phyloP scores from a whole-genome alignment of 257 asterid species.

The Nemophila menziesii region DNA sequence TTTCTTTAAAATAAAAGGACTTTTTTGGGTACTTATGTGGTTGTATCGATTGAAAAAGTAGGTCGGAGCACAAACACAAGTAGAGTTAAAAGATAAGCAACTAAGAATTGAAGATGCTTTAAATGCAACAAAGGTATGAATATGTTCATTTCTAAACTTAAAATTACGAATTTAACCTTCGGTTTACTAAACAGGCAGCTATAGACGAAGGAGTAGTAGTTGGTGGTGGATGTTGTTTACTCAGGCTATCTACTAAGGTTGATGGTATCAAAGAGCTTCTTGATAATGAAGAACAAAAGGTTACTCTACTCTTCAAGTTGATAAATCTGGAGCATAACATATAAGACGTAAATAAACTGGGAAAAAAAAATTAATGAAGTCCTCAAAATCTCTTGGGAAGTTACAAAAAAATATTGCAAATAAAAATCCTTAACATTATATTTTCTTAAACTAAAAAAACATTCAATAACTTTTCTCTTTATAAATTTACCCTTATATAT shows the following conservation, averaged over 20 bases:
- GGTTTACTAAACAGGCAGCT: conserved; percentile 42
- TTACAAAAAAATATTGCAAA: too few relatives aligned
- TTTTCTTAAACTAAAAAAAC: too few relatives aligned
- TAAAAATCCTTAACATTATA: too few relatives aligned
- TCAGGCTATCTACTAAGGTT: conserved; percentile 60
- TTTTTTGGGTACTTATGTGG: background rate
- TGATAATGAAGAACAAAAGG: conserved; percentile 78
- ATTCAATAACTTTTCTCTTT: background rate
- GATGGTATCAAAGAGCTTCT: conserved; percentile 32
- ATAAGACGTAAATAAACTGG: too few relatives aligned
- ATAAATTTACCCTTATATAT: background rate
- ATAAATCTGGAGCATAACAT: too few relatives aligned
- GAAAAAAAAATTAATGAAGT: too few relatives aligned
- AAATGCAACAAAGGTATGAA: conserved; percentile 76
- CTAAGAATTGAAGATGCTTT: conserved; percentile 80
- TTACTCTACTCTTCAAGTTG: conserved; percentile 8
- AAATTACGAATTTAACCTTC: background rate
- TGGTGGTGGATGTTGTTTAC: conserved; percentile 82
- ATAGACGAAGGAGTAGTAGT: conserved; percentile 87
- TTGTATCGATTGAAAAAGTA: conserved; percentile 4
- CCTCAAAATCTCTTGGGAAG: too few relatives aligned
- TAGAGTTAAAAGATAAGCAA: conserved; percentile 77
- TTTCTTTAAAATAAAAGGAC: background rate
- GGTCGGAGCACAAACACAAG: conserved; percentile 86
- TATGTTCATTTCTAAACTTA: background rate